phyloP scores from a whole-genome alignment of 208 protist species.

The Crithidia mellificae region DNA sequence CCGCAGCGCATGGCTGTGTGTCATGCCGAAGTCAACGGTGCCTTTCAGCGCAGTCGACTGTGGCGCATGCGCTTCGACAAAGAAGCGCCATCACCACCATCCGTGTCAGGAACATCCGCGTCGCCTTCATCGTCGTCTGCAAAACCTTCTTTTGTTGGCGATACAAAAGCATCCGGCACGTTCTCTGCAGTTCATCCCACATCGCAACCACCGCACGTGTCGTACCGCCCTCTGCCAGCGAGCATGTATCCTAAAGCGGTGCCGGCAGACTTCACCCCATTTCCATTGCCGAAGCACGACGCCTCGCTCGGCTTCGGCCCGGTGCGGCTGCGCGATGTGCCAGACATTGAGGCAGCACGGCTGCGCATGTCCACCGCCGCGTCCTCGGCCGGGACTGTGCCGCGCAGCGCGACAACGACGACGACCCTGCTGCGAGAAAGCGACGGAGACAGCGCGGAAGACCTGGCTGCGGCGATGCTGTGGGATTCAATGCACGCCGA shows the following conservation, averaged over 20 bases:
- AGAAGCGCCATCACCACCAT: constrained; percentile 8
- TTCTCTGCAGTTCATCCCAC: background rate
- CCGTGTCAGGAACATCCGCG: background rate
- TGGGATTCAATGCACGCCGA: background rate
- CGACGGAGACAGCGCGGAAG: constrained; percentile 1
- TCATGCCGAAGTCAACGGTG: background rate
- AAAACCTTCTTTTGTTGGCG: no score
- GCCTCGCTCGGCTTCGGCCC: constrained; percentile 76
- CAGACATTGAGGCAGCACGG: constrained; percentile 64
- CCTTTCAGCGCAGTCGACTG: constrained; percentile 10
- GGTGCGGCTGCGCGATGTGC: constrained; percentile 73
- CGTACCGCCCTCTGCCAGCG: constrained; percentile 41
- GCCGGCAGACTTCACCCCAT: constrained; percentile 68
- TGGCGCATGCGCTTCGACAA: constrained; percentile 52
- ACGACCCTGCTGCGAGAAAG: constrained; percentile 8
- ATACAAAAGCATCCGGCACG: no score
- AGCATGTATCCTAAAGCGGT: constrained; percentile 78
- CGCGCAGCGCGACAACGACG: no score
- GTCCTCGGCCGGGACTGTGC: background rate
- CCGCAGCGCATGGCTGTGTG: background rate
- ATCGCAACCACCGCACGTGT: constrained; percentile 14
- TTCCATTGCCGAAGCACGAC: constrained; percentile 86
- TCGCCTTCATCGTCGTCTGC: background rate
- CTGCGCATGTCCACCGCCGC: constrained; percentile 30
- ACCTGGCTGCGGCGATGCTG: background rate